Evolutionary conservation across 805 yeast genomes (phyloP).

Genomic region (Yamadazyma paraphyllophila): DNA sequence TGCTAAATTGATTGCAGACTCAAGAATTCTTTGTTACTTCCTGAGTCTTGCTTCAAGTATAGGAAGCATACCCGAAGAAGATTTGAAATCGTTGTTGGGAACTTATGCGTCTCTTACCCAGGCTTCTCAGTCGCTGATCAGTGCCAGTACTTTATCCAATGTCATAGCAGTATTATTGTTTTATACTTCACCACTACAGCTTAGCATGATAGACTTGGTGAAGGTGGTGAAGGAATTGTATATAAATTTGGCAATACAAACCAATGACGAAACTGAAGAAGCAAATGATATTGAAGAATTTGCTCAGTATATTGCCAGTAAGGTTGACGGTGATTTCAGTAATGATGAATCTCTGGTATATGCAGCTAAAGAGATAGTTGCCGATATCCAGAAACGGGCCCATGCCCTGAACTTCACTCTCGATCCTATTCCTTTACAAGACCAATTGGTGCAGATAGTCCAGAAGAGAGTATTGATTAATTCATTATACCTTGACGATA

Average conservation of each 20-base stretch:
- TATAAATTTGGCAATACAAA: not conserved
- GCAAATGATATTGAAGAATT: constrained; percentile 12
- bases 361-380: not conserved
- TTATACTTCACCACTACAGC: constrained; percentile 8
- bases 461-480: constrained; percentile 19
- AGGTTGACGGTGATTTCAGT: not conserved
- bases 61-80: not conserved
- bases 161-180: constrained; percentile 2
- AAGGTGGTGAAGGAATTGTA: not conserved
- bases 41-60: not conserved
- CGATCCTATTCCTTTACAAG: not conserved
- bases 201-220: constrained; percentile 1
- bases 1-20: constrained; percentile 5
- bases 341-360: not conserved
- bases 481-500: constrained; percentile 19
- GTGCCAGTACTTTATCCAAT: not conserved
- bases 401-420: not conserved
- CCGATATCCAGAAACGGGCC: not conserved
- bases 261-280: constrained; percentile 3
- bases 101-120: constrained; percentile 4
- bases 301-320: constrained; percentile 11
- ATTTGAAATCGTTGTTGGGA: constrained; percentile 3
- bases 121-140: not conserved
- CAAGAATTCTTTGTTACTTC: constrained; percentile 1
- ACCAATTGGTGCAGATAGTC: constrained; percentile 18